Evolutionary conservation across 371 early-diverging fungal species (phyloP).

Genomic region (Rhizopus sp.): DNA sequence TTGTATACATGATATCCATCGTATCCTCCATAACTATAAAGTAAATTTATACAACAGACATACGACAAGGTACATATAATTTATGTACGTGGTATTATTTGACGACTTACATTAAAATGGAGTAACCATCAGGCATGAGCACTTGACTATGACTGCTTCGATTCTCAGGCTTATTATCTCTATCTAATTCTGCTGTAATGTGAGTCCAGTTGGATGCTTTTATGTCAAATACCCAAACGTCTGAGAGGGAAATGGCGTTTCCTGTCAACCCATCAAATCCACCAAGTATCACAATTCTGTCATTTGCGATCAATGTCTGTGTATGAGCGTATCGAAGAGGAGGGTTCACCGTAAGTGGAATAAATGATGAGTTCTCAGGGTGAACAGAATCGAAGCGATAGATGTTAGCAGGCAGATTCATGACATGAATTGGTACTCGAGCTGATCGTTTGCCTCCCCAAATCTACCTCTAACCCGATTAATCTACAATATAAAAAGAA

Average conservation of each 20-base stretch:
- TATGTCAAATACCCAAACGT: conserved; percentile 44
- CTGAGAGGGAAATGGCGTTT: conserved; percentile 34
- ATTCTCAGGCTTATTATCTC: conserved; percentile 36
- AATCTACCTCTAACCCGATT: conserved; percentile 21
- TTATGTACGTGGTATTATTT: neutral
- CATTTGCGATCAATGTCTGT: conserved; percentile 35
- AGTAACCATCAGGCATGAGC: conserved; percentile 43
- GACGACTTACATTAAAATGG: conserved; percentile 39
- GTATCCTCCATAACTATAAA: conserved; percentile 47
- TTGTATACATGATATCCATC: conserved; percentile 52
- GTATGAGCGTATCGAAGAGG: conserved; percentile 42
- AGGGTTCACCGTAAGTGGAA: conserved; percentile 6
- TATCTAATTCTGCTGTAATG: conserved; percentile 29
- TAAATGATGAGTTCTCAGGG: conserved; percentile 30
- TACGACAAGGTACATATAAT: neutral
- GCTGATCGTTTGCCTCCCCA: conserved; percentile 45
- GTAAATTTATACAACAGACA: neutral
- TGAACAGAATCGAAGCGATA: conserved; percentile 35
- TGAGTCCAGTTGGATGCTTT: conserved; percentile 26
- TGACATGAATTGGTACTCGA: neutral
- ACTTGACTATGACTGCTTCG: conserved; percentile 47
- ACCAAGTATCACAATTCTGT: conserved; percentile 39
- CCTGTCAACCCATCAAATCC: conserved; percentile 46
- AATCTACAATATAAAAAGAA: neutral
- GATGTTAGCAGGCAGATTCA: conserved; percentile 21